phyloP scores from a whole-genome alignment of 2,329 filamentous ascomycete species.

The Calonectria montana region DNA sequence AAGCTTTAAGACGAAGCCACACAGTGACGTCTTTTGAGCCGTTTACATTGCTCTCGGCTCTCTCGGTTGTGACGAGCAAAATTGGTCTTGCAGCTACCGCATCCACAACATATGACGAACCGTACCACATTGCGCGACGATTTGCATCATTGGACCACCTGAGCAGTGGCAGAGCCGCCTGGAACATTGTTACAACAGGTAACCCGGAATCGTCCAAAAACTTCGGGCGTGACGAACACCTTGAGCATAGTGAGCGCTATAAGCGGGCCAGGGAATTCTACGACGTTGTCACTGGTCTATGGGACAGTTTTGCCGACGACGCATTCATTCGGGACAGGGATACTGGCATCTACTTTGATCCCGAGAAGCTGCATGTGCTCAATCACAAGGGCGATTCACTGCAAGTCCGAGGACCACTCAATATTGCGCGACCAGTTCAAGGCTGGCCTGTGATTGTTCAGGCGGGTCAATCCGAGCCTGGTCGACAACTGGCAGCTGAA shows the following conservation, averaged over 20 bases:
- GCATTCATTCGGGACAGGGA: conserved; percentile 62
- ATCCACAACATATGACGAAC: conserved; percentile 65
- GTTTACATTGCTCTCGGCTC: conserved; percentile 62
- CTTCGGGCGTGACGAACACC: conserved; percentile 61
- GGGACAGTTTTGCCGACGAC: conserved; percentile 67
- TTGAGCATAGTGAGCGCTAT: conserved; percentile 61
- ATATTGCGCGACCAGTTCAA: conserved; percentile 64
- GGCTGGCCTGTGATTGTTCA: conserved; percentile 68
- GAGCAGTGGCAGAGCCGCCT: conserved; percentile 61
- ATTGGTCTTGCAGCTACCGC: conserved; percentile 66
- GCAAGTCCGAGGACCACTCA: conserved; percentile 52
- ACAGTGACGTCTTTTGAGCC: conserved; percentile 69
- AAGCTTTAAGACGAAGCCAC: conserved; percentile 67
- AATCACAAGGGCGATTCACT: conserved; percentile 58
- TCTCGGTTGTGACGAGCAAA: conserved; percentile 59
- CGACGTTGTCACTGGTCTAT: conserved; percentile 63
- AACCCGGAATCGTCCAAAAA: conserved; percentile 65
- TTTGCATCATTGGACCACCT: conserved; percentile 66
- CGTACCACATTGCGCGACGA: conserved; percentile 64
- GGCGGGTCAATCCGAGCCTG: conserved; percentile 64
- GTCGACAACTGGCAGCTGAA: conserved; percentile 62
- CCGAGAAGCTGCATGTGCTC: conserved; percentile 62
- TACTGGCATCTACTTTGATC: conserved; percentile 61
- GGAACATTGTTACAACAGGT: conserved; percentile 66
- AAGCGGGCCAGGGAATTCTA: conserved; percentile 64